Base-by-base conservation (phyloP, 441 rosid species). In the Theobroma grandiflorum region DNA sequence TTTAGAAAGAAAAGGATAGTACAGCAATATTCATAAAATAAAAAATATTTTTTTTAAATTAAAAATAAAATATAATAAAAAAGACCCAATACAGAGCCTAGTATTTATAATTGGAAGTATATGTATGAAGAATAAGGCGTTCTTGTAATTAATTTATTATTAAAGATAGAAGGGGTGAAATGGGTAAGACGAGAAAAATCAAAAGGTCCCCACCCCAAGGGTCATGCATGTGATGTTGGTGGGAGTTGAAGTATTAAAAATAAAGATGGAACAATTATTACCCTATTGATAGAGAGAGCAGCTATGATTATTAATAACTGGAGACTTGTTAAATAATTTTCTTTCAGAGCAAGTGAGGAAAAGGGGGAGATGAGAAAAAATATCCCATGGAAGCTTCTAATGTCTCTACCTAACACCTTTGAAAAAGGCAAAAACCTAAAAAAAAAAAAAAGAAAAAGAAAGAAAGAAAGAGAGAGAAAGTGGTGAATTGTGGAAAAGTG, bases 331-430 rank as follows among this genome's bases (percentile, higher is more conserved):
- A 35, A 26, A 63, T 71, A 79, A 63, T 74, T 81, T 79, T 68
- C 50, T 80, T 79, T 42, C 42, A 49, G 18, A 63, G 53, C 9
- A 45, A 64, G 78, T 77, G 79, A 20, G 68, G 55, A 22, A 35
- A n/a, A 33, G 45, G 42, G 49, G 38, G 1, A 22, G n/a, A 49
- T 18, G 20, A 6, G 14, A 49, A 57, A 62, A 79, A 79, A 84
- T 63, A 84, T 85, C 86, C 50, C n/a, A 59, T 81, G 88, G 93
- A 90, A 91, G 90, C 87, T 90, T 91, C 93, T 74, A 84, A 79
- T 74, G 86, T 58, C 83, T 77, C 85, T 61, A 91, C 94, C 92
- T 88, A 91, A 86, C 91, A 59, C 90, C 80, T 72, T 88, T 83
- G 85, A 85, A 82, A 89, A 83, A 77, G 22, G 31, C 31, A 0